Conservation (phyloP, 257 asterid species). For the Agastache rugosa region DNA sequence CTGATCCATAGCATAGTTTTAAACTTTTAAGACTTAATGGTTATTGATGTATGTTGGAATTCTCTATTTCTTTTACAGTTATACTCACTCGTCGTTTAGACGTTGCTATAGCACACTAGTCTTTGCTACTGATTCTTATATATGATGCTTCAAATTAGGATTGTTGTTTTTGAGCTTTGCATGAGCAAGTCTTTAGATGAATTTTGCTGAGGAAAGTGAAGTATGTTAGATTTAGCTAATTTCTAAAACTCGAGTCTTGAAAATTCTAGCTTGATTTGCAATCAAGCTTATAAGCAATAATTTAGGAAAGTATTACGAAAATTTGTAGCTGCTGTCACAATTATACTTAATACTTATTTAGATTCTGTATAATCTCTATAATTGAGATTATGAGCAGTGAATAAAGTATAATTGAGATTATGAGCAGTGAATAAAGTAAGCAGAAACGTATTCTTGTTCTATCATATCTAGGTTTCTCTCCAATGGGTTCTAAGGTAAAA, state of each 20-base stretch:
- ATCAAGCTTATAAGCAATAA: not conserved
- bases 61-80: slow-evolving; percentile 10
- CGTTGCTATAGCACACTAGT: not conserved
- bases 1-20: not conserved
- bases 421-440: not conserved
- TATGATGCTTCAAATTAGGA: not conserved
- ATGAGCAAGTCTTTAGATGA: slow-evolving; percentile 8
- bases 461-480: not conserved
- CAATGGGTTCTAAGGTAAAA: not conserved
- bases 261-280: not conserved
- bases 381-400: not conserved
- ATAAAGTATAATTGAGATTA: slow-evolving; percentile 1
- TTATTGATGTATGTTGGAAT: not conserved
- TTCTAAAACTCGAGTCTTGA: not conserved
- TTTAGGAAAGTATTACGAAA: too few relatives aligned
- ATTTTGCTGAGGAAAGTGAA: not conserved
- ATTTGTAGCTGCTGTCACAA: not conserved
- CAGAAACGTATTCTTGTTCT: not conserved
- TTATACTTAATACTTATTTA: not conserved
- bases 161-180: slow-evolving; percentile 2
- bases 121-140: slow-evolving; percentile 22
- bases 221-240: not conserved
- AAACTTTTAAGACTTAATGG: not conserved
- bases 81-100: slow-evolving; percentile 7
- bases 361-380: not conserved